Evolutionary conservation across 768 basidiomycete species (phyloP).

Genomic region (Mycena metata): DNA sequence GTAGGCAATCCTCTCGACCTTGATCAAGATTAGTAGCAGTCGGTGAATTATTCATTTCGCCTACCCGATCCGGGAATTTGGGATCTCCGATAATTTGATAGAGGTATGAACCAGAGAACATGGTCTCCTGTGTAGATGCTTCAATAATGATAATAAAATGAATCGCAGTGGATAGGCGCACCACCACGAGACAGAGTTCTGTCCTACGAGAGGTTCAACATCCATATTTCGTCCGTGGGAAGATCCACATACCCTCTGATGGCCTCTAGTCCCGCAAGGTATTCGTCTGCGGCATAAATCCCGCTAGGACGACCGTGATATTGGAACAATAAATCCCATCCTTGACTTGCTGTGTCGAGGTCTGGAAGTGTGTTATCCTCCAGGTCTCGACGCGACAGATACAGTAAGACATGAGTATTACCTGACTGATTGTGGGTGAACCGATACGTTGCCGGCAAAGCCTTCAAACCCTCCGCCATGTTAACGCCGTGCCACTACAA

Average conservation of each 20-base stretch:
- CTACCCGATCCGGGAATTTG: conserved; percentile 63
- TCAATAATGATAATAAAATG: no score
- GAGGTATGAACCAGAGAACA: conserved; percentile 71
- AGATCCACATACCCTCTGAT: conserved; percentile 57
- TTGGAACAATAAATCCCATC: conserved; percentile 70
- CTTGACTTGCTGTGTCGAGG: conserved; percentile 61
- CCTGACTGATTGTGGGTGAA: conserved; percentile 71
- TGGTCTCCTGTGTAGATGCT: no score
- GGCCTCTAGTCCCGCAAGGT: conserved; percentile 69
- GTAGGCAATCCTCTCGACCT: conserved; percentile 64
- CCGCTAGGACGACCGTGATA: conserved; percentile 71
- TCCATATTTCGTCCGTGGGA: not conserved
- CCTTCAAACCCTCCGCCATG: conserved; percentile 70
- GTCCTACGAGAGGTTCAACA: conserved; percentile 50
- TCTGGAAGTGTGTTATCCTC: conserved; percentile 46
- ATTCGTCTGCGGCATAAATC: conserved; percentile 70
- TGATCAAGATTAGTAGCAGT: not conserved
- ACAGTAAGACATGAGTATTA: conserved; percentile 42
- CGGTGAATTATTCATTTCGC: conserved; percentile 25
- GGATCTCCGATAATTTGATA: conserved; percentile 70
- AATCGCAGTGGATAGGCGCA: no score
- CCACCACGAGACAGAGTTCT: conserved; percentile 68
- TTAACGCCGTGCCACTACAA: conserved; percentile 70
- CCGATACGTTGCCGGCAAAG: conserved; percentile 64
- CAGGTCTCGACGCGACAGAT: not conserved